Evolutionary conservation across 1,284 basidiomycete genomes (phyloP), one percentile per base, ranked within the genome.

Genomic region (Ustilago cynodontis): DNA sequence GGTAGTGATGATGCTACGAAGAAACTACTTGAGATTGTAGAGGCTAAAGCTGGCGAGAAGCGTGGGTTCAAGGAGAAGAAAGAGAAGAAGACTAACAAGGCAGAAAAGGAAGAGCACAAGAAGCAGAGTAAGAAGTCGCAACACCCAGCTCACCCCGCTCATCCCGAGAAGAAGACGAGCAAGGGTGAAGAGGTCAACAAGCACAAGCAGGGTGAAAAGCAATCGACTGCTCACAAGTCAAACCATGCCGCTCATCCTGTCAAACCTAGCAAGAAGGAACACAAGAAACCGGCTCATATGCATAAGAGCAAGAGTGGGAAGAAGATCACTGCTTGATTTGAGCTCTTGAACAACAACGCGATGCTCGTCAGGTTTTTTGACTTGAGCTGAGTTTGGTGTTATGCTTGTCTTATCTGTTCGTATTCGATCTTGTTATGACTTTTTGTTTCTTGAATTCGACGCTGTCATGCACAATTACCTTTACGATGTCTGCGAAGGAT

Each of bases 251-350:
- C 26, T 13, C 37, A 45, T 49, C 28, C 33, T 11, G 31, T 37
- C 35, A 49, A 49, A 41, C 47, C 51, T 49, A 35, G 47, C 22
- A 59, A 62, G 26, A 65, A 71, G 56, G 24, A 61, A 18, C 43
- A 59, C 64, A 72, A 72, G 65, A 62, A 65, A 28, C 65, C 65
- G 0, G 65, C 64, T 14, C 71, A 72, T 65, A 55, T 52, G 65
- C 69, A 71, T 45, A 54, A 56, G 37, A 29, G 47, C 64, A 71
- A 62, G 45, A 47, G 39, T 41, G 50, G 10, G 14, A 41, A 50
- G 49, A 31, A n/a, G 2, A 16, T n/a, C 26, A 43, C 37, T 37
- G n/a, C 33, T 28, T 51, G 22, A 33, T 50, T 24, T 13, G 4
- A 33, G n/a, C n/a, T n/a, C 22, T 29, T 31, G 26, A 4, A 28